Evolutionary conservation across 805 yeast species (phyloP).

Genomic region (Wilhelminamyces savonicus): DNA sequence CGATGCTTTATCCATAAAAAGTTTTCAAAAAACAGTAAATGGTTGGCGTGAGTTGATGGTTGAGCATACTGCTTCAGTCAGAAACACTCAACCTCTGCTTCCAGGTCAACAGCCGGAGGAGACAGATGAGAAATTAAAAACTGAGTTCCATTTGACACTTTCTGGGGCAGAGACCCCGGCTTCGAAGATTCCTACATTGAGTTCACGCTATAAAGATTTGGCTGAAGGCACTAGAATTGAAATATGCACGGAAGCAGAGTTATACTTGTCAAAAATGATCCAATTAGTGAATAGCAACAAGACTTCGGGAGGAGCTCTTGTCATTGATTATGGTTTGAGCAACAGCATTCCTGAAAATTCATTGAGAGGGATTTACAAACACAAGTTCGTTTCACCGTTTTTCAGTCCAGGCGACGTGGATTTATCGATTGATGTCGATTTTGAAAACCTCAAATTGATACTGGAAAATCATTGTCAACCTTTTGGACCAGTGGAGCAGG

Average conservation of each 20-base stretch:
- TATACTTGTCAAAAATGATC: slow-evolving; percentile 48
- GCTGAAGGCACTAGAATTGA: slow-evolving; percentile 59
- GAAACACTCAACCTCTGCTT: slow-evolving; percentile 25
- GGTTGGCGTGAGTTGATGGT: slow-evolving; percentile 82
- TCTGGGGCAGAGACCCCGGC: slow-evolving; percentile 58
- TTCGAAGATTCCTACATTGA: slow-evolving; percentile 48
- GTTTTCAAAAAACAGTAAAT: slow-evolving; percentile 51
- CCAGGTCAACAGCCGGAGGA: slow-evolving; percentile 7
- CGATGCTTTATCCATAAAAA: slow-evolving; percentile 77
- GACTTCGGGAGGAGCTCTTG: slow-evolving; percentile 55
- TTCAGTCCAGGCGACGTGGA: slow-evolving; percentile 75
- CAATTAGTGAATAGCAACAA: slow-evolving; percentile 34
- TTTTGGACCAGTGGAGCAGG: slow-evolving; percentile 66
- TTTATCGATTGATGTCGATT: slow-evolving; percentile 79
- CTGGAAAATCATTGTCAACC: slow-evolving; percentile 14
- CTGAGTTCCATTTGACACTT: slow-evolving; percentile 50
- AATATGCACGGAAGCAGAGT: slow-evolving; percentile 67
- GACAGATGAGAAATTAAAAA: slow-evolving; percentile 5
- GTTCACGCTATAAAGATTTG: slow-evolving; percentile 45
- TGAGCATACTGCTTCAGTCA: slow-evolving; percentile 41
- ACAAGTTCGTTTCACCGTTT: slow-evolving; percentile 70
- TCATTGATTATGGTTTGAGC: slow-evolving; percentile 74
- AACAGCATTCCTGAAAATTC: slow-evolving; percentile 62
- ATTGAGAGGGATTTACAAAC: slow-evolving; percentile 66
- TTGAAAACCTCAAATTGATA: slow-evolving; percentile 44